Base-by-base conservation (phyloP, 345 rosid genomes). In the Rhodamnia argentea region DNA sequence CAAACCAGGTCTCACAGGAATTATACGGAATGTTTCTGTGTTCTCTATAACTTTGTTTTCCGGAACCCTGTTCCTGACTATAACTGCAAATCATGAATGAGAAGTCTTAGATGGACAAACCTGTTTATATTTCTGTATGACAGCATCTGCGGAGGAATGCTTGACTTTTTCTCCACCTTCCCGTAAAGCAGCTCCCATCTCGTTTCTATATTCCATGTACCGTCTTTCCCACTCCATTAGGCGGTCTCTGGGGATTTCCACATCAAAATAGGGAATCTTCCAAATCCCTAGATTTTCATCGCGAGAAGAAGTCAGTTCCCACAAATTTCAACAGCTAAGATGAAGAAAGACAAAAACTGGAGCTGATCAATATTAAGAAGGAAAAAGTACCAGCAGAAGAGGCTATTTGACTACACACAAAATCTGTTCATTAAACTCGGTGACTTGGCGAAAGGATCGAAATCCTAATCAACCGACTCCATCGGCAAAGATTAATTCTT, bases 191-290 rank as follows among this genome's bases (percentile, higher is more conserved):
- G 10, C 27, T 0, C 0, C 0, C 98, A 96, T 96, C 6, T 95
- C 96, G 4, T 5, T 10, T 89, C 89, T 92, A 91, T 95, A 96
- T 2, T 85, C 52, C 0, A 3, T 2, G 70, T 95, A 93, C 10
- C 84, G 91, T 11, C 1, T 32, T 23, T 50, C 7, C 97, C 91
- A 95, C 87, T 86, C 91, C 75, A 12, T 37, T 62, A 52, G 52
- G 86, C 88, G 84, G 5, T 42, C 74, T 13, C 84, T 62, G 0
- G 91, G 85, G 54, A 86, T 85, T 50, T 57, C 89, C 29, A 52
- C 89, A 13, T 86, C 86, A 13, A 96, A 93, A 86, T 88, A 84
- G 3, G 91, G 92, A 83, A 94, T 93, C 88, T 93, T 93, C 88
- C 37, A 57, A 88, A 94, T 89, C 55, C 90, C 98, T 94, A 84